Evolutionary conservation across 164 flowering plant genomes (phyloP), one percentile per base, ranked within the genome.

Genomic region (Brasenia schreberi): DNA sequence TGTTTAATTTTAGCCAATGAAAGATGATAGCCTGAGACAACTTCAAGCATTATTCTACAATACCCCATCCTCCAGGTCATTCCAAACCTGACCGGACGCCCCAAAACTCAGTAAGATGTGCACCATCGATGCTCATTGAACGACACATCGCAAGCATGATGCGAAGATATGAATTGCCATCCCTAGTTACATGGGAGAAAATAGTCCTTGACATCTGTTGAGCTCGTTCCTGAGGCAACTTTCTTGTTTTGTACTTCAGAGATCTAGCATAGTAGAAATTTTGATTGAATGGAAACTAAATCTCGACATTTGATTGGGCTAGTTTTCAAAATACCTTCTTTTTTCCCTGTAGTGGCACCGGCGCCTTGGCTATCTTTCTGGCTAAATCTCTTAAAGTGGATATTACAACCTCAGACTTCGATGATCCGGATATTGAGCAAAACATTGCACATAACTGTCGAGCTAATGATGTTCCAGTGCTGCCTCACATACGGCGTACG

Each of bases 401-500:
- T 73, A 91, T 94, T 64, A 89, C 97, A 6, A 94, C 97, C 62
- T 91, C 98, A 65, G 98, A 91, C 74, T 89, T 86, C 65, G 71
- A 86, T 77, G 96, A 94, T 75, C 77, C 68, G 67, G 98, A 89
- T 74, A 81, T 94, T 67, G 95, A 89, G 76, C 89, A 87, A 58
- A 91, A 94, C 72, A 89, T 91, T 76, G 85, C 90, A 58, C 73
- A 91, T 69, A 91, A 94, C 73, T 91, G 96, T 78, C 65, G 66
- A 69, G 77, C 77, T 17, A 94, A 94, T 77, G 90, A 84, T 64
- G 71, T 77, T 42, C 89, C 90, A 61, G 78, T 65, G 10, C 81
- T 94, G 77, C 96, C 96, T 67, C 99, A 94, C 65, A 72, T 91
- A 58, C 85, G 82, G 75, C 97, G 97, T 91, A 73, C 80, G 91